Conservation (phyloP, 2,329 filamentous ascomycete species). For the Scedosporium boydii region DNA sequence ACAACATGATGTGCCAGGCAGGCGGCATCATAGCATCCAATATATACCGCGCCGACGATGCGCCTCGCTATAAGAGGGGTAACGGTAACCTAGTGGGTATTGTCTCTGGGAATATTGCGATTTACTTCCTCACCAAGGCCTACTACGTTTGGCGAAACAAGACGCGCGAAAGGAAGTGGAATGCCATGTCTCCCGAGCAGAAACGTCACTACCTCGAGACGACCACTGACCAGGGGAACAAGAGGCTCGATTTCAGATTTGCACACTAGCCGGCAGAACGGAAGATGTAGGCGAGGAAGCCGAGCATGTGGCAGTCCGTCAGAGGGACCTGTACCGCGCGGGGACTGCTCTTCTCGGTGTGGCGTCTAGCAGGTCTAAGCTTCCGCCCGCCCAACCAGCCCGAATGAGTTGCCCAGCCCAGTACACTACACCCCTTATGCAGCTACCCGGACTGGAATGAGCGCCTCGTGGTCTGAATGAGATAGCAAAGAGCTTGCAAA, state of each 20-base stretch:
- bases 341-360: too few relatives aligned
- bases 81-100: constrained; percentile 41
- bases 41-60: constrained; percentile 32
- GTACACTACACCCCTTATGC: too few relatives aligned
- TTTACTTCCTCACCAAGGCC: constrained; percentile 39
- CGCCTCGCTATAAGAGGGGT: constrained; percentile 25
- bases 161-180: constrained; percentile 33
- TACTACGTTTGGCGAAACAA: constrained; percentile 44
- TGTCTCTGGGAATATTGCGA: constrained; percentile 33
- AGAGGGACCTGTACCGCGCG: too few relatives aligned
- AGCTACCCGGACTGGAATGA: too few relatives aligned
- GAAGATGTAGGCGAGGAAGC: too few relatives aligned
- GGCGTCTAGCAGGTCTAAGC: too few relatives aligned
- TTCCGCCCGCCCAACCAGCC: too few relatives aligned
- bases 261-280: constrained; percentile 9
- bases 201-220: constrained; percentile 21
- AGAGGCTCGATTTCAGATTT: constrained; percentile 32
- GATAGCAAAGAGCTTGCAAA: too few relatives aligned
- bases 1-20: constrained; percentile 28
- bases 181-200: constrained; percentile 33
- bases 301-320: too few relatives aligned
- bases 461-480: too few relatives aligned
- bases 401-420: too few relatives aligned
- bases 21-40: constrained; percentile 21
- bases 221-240: constrained; percentile 34